These are phyloP conservation scores for Chlamydomonas reinhardtii DNA, from an alignment of 163 green algal species.

Conservation along the genomic window DNA sequence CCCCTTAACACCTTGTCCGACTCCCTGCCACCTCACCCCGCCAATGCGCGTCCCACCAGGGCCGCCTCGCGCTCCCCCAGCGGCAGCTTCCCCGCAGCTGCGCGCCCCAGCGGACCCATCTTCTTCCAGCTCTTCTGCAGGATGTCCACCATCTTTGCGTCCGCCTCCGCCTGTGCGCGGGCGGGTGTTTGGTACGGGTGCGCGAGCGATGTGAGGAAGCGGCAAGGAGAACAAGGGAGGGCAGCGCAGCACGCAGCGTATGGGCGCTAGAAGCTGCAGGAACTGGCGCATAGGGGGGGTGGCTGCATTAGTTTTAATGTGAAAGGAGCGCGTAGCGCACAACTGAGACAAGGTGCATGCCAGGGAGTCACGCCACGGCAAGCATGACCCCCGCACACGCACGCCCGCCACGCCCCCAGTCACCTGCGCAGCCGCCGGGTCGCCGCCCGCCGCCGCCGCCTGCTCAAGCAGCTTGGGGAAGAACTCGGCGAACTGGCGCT, in stretches of 20 bases:
- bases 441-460: not conserved
- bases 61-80: constrained; percentile 39
- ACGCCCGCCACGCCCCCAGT: not conserved
- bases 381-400: no score
- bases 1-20: no score
- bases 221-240: no score
- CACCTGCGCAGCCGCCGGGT: not conserved
- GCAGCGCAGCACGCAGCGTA: no score
- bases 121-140: constrained; percentile 71
- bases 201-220: no score
- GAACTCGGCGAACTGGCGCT: constrained; percentile 69
- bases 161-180: constrained; percentile 10
- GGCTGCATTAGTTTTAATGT: no score
- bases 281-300: no score
- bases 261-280: no score
- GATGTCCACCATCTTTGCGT: constrained; percentile 73
- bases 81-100: constrained; percentile 57
- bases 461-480: constrained; percentile 27
- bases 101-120: constrained; percentile 62
- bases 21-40: not conserved
- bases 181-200: no score
- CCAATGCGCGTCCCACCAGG: constrained; percentile 44
- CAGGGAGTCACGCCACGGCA: no score
- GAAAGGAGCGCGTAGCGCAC: no score
- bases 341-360: no score